Evolutionary conservation across 768 basidiomycete genomes (phyloP).

Genomic region (Russula earlei): DNA sequence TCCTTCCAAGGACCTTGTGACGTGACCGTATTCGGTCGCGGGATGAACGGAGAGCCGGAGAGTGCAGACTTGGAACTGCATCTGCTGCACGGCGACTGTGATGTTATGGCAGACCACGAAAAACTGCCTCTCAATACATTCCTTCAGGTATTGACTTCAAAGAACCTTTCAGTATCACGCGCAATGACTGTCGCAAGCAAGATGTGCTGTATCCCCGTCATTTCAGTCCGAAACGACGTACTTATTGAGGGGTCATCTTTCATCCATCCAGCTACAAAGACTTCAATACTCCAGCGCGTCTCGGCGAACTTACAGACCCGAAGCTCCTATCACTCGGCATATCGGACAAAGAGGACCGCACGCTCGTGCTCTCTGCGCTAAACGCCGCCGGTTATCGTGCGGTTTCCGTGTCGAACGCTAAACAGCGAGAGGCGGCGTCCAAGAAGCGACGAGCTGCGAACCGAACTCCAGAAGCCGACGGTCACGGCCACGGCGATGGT

Average conservation of each 20-base stretch:
- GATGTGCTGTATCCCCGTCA: conserved; percentile 22
- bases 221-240: not conserved
- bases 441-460: conserved; percentile 6
- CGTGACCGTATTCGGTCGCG: not conserved
- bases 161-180: conserved; percentile 24
- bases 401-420: conserved; percentile 10
- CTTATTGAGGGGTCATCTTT: not conserved
- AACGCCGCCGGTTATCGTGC: conserved; percentile 52
- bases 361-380: conserved; percentile 46
- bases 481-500: not conserved
- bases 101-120: conserved; percentile 15
- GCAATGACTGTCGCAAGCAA: conserved; percentile 29
- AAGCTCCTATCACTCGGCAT: conserved; percentile 53
- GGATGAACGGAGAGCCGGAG: too few species aligned
- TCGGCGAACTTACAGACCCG: conserved; percentile 48
- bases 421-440: conserved; percentile 14
- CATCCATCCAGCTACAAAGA: conserved; percentile 50
- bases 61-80: too few species aligned
- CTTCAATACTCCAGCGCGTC: conserved; percentile 48
- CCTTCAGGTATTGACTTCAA: conserved; percentile 27
- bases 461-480: not conserved
- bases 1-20: not conserved
- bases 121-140: conserved; percentile 26
- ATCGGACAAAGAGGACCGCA: conserved; percentile 55
- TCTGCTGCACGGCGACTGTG: too few species aligned